Percentiles rank a stretch among this genome's conserved stretches.
Evolutionary conservation across 2,329 filamentous ascomycete species (phyloP).

Genomic region (Aspergillus arachidicola): DNA sequence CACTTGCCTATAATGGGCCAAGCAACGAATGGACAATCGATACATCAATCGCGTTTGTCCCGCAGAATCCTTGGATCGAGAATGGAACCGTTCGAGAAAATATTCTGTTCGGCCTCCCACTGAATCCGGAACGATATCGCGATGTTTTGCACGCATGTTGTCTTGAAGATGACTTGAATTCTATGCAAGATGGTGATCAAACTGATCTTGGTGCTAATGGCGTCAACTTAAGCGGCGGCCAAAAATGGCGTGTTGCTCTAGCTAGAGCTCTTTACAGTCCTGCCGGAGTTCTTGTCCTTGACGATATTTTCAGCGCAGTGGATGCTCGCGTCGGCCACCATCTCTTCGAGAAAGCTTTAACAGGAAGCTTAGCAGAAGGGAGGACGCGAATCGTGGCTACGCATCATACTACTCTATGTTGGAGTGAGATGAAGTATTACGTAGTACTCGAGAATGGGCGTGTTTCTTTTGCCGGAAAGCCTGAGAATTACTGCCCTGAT

Average conservation of each 20-base stretch:
- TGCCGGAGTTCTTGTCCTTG: conserved; percentile 71
- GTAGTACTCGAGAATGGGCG: conserved; percentile 11
- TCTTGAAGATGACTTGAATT: conserved; percentile 71
- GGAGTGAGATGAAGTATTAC: conserved; percentile 6
- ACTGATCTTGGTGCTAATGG: conserved; percentile 82
- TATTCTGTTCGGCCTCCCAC: conserved; percentile 72
- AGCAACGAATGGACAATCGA: conserved; percentile 68
- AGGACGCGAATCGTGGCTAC: conserved; percentile 77
- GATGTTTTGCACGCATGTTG: conserved; percentile 72
- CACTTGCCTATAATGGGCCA: conserved; percentile 43
- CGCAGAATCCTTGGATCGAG: conserved; percentile 80
- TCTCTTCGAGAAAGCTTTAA: conserved; percentile 73
- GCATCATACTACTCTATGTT: conserved; percentile 70
- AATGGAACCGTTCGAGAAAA: conserved; percentile 77
- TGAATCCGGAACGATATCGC: conserved; percentile 65
- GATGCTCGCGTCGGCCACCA: conserved; percentile 77
- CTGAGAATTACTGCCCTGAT: conserved; percentile 1
- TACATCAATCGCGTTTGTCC: conserved; percentile 69
- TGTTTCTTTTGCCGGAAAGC: conserved; percentile 3
- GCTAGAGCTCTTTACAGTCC: conserved; percentile 76
- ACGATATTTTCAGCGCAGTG: conserved; percentile 78
- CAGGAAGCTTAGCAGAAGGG: conserved; percentile 68
- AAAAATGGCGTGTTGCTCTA: conserved; percentile 77
- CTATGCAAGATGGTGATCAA: conserved; percentile 71
- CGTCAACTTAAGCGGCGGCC: conserved; percentile 78